Percentiles rank a stretch among this genome's conserved stretches.
Conservation (phyloP, 306 rosid species). For the Vicia faba region DNA sequence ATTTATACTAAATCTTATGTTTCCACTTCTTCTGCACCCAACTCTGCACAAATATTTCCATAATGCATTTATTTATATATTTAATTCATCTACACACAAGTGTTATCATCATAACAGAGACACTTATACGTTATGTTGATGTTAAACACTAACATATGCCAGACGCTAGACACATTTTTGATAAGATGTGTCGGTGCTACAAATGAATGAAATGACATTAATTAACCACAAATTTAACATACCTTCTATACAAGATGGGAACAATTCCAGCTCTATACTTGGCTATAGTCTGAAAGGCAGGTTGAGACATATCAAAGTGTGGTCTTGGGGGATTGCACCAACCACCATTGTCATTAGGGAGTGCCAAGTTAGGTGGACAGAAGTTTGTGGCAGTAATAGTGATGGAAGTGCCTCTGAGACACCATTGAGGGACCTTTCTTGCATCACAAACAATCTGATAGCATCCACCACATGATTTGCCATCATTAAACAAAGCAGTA, state of each 20-base stretch:
- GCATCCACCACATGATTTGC: constrained; percentile 70
- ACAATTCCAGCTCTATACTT: constrained; percentile 63
- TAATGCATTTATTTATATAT: background rate
- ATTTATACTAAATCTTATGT: constrained; percentile 57
- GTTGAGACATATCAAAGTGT: constrained; percentile 72
- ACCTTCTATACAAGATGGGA: constrained; percentile 51
- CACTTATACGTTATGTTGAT: too few relatives aligned
- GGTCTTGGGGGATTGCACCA: constrained; percentile 76
- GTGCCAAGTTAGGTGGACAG: constrained; percentile 68
- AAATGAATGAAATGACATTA: too few relatives aligned
- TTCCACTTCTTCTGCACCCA: constrained; percentile 55
- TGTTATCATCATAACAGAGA: too few relatives aligned
- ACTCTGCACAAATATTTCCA: constrained; percentile 42
- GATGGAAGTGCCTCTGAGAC: constrained; percentile 53
- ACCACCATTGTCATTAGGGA: constrained; percentile 59
- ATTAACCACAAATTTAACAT: too few relatives aligned
- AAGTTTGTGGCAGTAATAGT: constrained; percentile 73
- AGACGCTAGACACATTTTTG: too few relatives aligned
- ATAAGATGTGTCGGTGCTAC: too few relatives aligned
- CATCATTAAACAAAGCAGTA: constrained; percentile 59
- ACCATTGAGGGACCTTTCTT: constrained; percentile 59
- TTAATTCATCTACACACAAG: background rate
- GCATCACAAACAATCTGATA: constrained; percentile 60
- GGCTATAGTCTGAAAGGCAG: constrained; percentile 57
- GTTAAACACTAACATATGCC: too few relatives aligned